These are phyloP conservation scores for Pseudocercospora crystallina DNA, from an alignment of 2,329 filamentous ascomycete genomes.

Conservation along the genomic window DNA sequence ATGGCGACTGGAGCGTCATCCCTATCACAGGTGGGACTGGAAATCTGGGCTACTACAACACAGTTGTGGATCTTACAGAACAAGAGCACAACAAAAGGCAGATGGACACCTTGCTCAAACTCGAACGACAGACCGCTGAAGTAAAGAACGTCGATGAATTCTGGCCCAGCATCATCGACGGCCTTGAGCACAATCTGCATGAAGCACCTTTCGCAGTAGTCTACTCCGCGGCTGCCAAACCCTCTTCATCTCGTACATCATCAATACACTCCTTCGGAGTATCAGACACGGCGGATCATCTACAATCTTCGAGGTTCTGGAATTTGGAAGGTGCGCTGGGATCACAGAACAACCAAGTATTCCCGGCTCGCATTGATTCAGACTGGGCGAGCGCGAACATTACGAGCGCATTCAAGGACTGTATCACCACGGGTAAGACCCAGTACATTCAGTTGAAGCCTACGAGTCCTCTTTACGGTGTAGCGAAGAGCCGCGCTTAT, in stretches of 20 bases:
- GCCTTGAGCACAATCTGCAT: constrained; percentile 14
- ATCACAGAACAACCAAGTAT: not conserved
- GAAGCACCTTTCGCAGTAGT: constrained; percentile 24
- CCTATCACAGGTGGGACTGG: constrained; percentile 12
- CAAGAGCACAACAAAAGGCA: constrained; percentile 21
- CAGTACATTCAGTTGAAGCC: constrained; percentile 17
- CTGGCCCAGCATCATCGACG: constrained; percentile 17
- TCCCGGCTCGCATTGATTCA: constrained; percentile 8
- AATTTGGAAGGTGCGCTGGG: constrained; percentile 12
- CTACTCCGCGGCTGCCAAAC: constrained; percentile 9
- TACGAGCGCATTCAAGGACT: constrained; percentile 3
- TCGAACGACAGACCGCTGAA: constrained; percentile 15
- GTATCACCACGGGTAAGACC: constrained; percentile 16
- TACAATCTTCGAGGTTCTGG: not conserved
- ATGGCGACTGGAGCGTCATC: constrained; percentile 18
- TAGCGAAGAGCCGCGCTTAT: constrained; percentile 14
- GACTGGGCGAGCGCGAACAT: constrained; percentile 14
- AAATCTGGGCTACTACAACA: constrained; percentile 18
- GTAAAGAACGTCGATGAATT: constrained; percentile 18
- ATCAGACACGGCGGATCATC: too few species aligned
- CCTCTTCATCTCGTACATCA: not conserved
- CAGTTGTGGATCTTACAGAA: constrained; percentile 18
- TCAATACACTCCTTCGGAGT: not conserved
- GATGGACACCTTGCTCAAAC: constrained; percentile 15
- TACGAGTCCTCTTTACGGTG: not conserved